Evolutionary conservation across 2,329 filamentous ascomycete species (phyloP).

Genomic region (Scedosporium boydii): DNA sequence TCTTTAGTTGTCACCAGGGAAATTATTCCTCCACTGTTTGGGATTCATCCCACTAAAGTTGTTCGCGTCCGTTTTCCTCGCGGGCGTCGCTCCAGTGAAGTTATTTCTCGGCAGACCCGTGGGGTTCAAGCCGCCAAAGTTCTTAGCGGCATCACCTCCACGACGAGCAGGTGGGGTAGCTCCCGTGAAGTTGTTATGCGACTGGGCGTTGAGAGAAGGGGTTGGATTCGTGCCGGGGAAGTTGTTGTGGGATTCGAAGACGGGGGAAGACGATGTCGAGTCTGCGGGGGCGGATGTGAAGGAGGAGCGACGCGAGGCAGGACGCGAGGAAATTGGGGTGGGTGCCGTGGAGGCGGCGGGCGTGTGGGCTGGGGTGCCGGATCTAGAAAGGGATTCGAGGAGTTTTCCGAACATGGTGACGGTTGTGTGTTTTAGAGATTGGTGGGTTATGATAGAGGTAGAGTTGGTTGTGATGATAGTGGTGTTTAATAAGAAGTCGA

Average conservation of each 20-base stretch:
- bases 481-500: not conserved
- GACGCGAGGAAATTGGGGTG: not conserved
- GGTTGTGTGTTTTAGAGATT: not conserved
- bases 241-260: slow-evolving; percentile 9
- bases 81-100: not conserved
- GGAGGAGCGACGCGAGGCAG: not conserved
- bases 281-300: not conserved
- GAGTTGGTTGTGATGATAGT: not conserved
- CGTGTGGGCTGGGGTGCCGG: not conserved
- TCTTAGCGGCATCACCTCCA: not conserved
- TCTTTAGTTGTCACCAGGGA: slow-evolving; percentile 4
- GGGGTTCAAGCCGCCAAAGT: not conserved
- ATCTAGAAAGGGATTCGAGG: not conserved
- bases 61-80: not conserved
- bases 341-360: not conserved
- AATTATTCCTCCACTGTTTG: not conserved
- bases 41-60: slow-evolving; percentile 1
- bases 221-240: slow-evolving; percentile 10
- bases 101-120: not conserved
- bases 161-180: slow-evolving; percentile 6
- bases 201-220: not conserved
- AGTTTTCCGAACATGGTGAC: not conserved
- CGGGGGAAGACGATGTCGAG: not conserved
- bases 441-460: not conserved
- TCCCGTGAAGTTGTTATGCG: slow-evolving; percentile 11